A percentile compares a stretch with the other conserved stretches of the same genome.
Evolutionary conservation across 305 asterid genomes (phyloP).

Genomic region (Fraxinus velutina): DNA sequence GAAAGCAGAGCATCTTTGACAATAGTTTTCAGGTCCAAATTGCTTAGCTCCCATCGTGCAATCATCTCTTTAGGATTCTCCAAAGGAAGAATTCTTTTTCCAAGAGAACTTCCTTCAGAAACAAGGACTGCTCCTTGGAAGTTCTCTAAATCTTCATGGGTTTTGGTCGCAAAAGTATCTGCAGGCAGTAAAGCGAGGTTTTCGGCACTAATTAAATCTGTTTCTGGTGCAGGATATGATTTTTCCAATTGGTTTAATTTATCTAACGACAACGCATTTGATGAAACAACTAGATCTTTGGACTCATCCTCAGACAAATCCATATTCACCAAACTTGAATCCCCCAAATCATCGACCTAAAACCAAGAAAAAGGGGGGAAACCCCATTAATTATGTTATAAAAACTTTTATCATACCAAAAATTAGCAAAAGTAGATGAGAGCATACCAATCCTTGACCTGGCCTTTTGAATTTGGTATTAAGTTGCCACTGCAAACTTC

Average conservation of each 20-base stretch:
- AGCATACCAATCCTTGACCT: constrained; percentile 60
- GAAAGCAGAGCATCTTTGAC: constrained; percentile 88
- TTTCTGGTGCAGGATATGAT: constrained; percentile 42
- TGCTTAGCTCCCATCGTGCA: constrained; percentile 86
- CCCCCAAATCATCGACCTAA: constrained; percentile 54
- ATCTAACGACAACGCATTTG: constrained; percentile 41
- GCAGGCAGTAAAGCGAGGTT: constrained; percentile 63
- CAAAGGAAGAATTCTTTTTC: constrained; percentile 36
- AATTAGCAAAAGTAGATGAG: constrained; percentile 19
- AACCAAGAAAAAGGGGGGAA: not conserved
- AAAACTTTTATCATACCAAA: not conserved
- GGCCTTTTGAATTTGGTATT: constrained; percentile 62
- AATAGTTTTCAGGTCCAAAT: constrained; percentile 72
- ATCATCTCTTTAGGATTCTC: constrained; percentile 94
- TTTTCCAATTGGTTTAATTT: constrained; percentile 38
- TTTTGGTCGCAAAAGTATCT: constrained; percentile 36
- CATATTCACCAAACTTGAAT: constrained; percentile 29
- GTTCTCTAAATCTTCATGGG: constrained; percentile 34
- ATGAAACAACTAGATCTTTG: constrained; percentile 43
- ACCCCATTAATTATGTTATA: constrained; percentile 10
- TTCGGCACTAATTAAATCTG: constrained; percentile 41
- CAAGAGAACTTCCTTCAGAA: constrained; percentile 51
- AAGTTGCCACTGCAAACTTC: constrained; percentile 71
- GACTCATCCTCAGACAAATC: constrained; percentile 55
- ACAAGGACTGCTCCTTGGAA: constrained; percentile 40